Base-by-base conservation (phyloP, 148 eudicot genomes). In the Rhododendron simsii region DNA sequence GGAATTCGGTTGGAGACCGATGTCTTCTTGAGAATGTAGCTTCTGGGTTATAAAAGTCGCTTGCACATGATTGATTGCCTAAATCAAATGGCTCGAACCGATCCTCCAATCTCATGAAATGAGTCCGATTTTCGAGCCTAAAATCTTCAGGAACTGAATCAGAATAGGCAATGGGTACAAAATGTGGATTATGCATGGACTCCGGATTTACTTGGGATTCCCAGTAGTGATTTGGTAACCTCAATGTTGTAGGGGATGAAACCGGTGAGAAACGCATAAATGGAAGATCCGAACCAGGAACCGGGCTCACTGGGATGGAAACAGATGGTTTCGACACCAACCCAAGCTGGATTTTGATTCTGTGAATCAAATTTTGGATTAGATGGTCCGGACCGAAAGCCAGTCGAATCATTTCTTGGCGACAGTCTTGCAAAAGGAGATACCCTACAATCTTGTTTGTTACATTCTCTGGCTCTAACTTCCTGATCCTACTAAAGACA, bases 401-500 rank as follows among this genome's bases (percentile, higher is more conserved):
- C 78, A 94, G 86, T 2, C 96, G 87, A 47, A 95, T 94, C 92
- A 96, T 83, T 44, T 95, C 94, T 37, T 88, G 59, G 28, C 90
- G 93, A 26, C 84, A 51, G 75, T 87, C 92, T 83, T 88, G 92
- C 47, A 94, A 81, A 45, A 93, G 91, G 47, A 96, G 90, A 65
- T 90, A 88, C 21, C 97, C 96, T 28, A 93, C 80, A 2, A 95
- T 93, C 89, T 93, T 90, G 21, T 86, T 89, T 9, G 93, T 80
- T 4, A 92, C 90, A 84, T 86, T 84, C 82, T 94, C 94, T 2
- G 98, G 93, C 86, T 96, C 99, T 21, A 96, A 63, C 82, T 90
- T 88, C 69, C 90, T 76, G 51, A 96, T 93, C 78, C 94, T 92
- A 33, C 86, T 86, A 14, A 87, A 84, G 41, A 95, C 77, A 80